These are phyloP conservation scores for Dissophora ornata DNA, from an alignment of 192 early-diverging fungal species.

Conservation along the genomic window DNA sequence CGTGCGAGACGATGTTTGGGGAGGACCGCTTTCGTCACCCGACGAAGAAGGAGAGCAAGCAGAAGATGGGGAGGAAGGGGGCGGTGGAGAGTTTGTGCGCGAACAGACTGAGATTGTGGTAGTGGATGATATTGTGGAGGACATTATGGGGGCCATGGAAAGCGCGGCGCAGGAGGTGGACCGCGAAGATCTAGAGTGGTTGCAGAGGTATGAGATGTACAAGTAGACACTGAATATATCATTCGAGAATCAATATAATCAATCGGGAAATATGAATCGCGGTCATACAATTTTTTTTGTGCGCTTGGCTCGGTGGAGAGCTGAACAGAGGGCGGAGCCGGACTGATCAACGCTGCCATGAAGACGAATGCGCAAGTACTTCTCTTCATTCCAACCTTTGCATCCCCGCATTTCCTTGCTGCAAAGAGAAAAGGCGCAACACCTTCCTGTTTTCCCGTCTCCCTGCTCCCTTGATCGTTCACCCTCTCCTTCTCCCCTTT, in stretches of 20 bases:
- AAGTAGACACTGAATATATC: too few species aligned
- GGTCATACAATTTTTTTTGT: too few species aligned
- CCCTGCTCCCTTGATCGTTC: conserved; percentile 11
- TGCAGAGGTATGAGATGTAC: too few species aligned
- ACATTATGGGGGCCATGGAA: conserved; percentile 1
- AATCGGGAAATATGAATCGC: too few species aligned
- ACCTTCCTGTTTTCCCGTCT: conserved; percentile 3
- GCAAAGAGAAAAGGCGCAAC: background rate
- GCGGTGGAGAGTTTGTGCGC: too few species aligned
- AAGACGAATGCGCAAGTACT: too few species aligned
- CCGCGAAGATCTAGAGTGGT: conserved; percentile 11
- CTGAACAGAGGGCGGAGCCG: too few species aligned
- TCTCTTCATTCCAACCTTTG: too few species aligned
- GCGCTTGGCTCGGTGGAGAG: too few species aligned
- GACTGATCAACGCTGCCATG: background rate
- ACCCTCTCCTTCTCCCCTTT: conserved; percentile 4
- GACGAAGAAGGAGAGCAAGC: conserved; percentile 9
- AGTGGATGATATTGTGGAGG: background rate
- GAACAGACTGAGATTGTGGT: background rate
- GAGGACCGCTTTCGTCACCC: background rate
- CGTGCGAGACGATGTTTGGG: conserved; percentile 39
- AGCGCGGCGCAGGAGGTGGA: conserved; percentile 2
- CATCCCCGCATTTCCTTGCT: background rate
- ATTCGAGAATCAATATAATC: too few species aligned
- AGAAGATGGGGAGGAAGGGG: conserved; percentile 4